phyloP scores from a whole-genome alignment of 2,329 filamentous ascomycete species.

The Penicillium sp. region DNA sequence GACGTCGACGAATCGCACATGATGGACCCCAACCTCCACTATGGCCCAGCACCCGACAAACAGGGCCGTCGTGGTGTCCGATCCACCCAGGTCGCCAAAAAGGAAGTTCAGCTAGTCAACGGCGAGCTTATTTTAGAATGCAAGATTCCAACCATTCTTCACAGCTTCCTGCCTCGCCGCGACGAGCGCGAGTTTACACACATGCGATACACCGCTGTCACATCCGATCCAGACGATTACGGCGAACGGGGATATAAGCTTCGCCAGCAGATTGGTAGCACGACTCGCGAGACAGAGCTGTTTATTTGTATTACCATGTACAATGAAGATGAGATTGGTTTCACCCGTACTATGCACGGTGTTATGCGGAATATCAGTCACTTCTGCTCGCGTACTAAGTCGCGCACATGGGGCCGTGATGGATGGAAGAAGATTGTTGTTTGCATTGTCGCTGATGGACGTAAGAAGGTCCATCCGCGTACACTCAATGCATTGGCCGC shows the following conservation, averaged over 20 bases:
- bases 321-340: slow-evolving; percentile 95
- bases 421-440: slow-evolving; percentile 99
- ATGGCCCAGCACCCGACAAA: slow-evolving; percentile 81
- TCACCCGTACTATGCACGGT: slow-evolving; percentile 96
- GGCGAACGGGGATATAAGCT: slow-evolving; percentile 85
- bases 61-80: slow-evolving; percentile 86
- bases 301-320: slow-evolving; percentile 99
- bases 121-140: slow-evolving; percentile 96
- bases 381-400: slow-evolving; percentile 89
- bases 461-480: slow-evolving; percentile 87
- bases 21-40: slow-evolving; percentile 62
- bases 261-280: slow-evolving; percentile 82
- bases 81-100: slow-evolving; percentile 82
- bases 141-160: slow-evolving; percentile 97
- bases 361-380: slow-evolving; percentile 98
- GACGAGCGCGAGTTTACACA: slow-evolving; percentile 97
- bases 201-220: slow-evolving; percentile 98
- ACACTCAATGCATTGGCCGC: slow-evolving; percentile 92
- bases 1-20: slow-evolving; percentile 53
- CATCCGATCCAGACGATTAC: slow-evolving; percentile 94
- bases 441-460: slow-evolving; percentile 91
- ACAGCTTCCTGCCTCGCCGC: slow-evolving; percentile 90
- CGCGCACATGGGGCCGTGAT: slow-evolving; percentile 91
- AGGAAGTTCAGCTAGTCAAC: slow-evolving; percentile 94
- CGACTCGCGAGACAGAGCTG: slow-evolving; percentile 83